Evolutionary conservation across 192 early-diverging fungal genomes (phyloP).

Genomic region (Podila horticola): DNA sequence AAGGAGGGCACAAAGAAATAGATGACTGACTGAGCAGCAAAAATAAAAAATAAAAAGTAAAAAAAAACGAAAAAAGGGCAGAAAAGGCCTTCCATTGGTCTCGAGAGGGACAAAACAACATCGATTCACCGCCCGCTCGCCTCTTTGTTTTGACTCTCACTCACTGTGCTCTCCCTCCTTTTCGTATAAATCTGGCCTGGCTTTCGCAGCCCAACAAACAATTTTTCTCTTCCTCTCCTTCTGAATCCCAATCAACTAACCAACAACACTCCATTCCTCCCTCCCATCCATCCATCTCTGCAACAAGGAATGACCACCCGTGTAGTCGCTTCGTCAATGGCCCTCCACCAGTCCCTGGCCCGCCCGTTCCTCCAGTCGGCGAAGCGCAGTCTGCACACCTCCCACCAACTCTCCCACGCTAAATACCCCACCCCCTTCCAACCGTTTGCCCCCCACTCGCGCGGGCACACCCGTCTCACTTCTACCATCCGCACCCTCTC

Average conservation of each 20-base stretch:
- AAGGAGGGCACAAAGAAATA: too few relatives aligned
- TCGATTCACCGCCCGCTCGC: neutral
- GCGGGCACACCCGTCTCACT: constrained; percentile 16
- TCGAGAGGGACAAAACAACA: neutral
- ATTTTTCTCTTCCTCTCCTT: neutral
- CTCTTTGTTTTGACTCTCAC: neutral
- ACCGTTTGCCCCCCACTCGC: constrained; percentile 6
- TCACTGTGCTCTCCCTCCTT: neutral
- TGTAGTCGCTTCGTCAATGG: constrained; percentile 1
- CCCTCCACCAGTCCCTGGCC: neutral
- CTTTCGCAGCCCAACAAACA: neutral
- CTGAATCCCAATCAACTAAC: neutral
- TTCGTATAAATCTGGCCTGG: neutral
- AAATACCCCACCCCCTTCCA: constrained; percentile 7
- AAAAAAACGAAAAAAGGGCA: neutral
- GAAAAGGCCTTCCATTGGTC: neutral
- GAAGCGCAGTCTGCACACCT: neutral
- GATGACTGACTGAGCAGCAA: too few relatives aligned
- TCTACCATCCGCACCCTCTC: neutral
- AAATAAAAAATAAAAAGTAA: too few relatives aligned
- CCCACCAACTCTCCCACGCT: neutral
- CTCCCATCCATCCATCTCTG: neutral
- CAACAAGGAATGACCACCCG: constrained; percentile 1
- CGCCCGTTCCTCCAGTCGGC: constrained; percentile 1
- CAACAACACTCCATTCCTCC: neutral